phyloP scores from a whole-genome alignment of 371 early-diverging fungal species.

The Coemansia sp. region DNA sequence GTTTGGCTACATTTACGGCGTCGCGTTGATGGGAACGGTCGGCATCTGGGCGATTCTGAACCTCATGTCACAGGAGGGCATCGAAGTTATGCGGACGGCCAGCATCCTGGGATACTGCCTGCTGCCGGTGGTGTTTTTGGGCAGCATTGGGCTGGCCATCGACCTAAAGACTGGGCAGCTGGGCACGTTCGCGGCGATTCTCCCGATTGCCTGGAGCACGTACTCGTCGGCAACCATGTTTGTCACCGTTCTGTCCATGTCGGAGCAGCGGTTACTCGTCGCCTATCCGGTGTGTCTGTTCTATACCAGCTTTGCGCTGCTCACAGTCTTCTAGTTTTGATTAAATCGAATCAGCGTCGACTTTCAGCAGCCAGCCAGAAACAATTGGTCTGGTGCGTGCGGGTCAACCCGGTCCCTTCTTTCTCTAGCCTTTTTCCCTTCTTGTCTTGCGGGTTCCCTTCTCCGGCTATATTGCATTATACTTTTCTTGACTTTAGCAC shows the following conservation, averaged over 20 bases:
- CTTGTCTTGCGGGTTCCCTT: no score
- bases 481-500: slow-evolving; percentile 2
- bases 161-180: slow-evolving; percentile 43
- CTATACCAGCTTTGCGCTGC: slow-evolving; percentile 92
- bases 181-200: slow-evolving; percentile 38
- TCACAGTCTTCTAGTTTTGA: slow-evolving; percentile 76
- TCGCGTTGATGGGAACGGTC: slow-evolving; percentile 86
- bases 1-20: slow-evolving; percentile 97
- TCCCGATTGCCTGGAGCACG: slow-evolving; percentile 93
- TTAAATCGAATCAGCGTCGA: no score
- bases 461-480: not conserved
- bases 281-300: slow-evolving; percentile 95
- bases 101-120: slow-evolving; percentile 96
- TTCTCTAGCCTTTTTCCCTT: no score
- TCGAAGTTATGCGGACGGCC: slow-evolving; percentile 86
- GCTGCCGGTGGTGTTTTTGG: slow-evolving; percentile 89
- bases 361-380: no score
- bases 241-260: slow-evolving; percentile 88
- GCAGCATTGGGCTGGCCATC: slow-evolving; percentile 58
- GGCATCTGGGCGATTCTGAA: slow-evolving; percentile 87
- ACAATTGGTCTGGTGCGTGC: no score
- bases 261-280: slow-evolving; percentile 89
- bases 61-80: slow-evolving; percentile 88
- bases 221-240: slow-evolving; percentile 94
- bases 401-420: no score